These are phyloP conservation scores for Cordyceps tenuipes DNA, from an alignment of 2,329 filamentous ascomycete genomes.

Conservation along the genomic window DNA sequence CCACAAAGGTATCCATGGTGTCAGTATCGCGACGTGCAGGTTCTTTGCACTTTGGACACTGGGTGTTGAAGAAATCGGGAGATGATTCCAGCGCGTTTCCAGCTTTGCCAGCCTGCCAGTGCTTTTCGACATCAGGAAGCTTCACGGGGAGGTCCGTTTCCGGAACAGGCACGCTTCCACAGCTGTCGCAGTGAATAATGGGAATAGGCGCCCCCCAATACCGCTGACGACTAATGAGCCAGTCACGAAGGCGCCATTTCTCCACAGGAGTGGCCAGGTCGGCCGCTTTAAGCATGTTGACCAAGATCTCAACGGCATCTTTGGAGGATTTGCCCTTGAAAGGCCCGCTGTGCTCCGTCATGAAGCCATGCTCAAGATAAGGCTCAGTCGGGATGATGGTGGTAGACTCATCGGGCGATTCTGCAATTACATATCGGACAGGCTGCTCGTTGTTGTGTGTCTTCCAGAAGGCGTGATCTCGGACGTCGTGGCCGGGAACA, in stretches of 20 bases:
- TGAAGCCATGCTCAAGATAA: constrained; percentile 56
- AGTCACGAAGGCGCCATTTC: constrained; percentile 77
- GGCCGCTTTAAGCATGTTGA: constrained; percentile 46
- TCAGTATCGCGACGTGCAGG: constrained; percentile 77
- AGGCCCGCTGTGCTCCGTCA: constrained; percentile 57
- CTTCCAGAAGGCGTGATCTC: constrained; percentile 75
- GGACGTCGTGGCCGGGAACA: constrained; percentile 73
- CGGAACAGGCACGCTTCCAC: constrained; percentile 73
- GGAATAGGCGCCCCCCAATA: constrained; percentile 92
- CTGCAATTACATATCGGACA: constrained; percentile 54
- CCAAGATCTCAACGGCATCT: constrained; percentile 53
- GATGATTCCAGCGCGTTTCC: constrained; percentile 72
- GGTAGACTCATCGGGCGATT: constrained; percentile 40
- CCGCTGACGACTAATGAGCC: constrained; percentile 84
- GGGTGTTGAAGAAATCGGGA: constrained; percentile 64
- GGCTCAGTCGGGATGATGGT: constrained; percentile 41
- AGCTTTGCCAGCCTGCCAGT: constrained; percentile 59
- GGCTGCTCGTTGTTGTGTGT: constrained; percentile 54
- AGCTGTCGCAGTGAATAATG: constrained; percentile 70
- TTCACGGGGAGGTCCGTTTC: constrained; percentile 66
- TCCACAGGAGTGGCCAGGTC: constrained; percentile 54
- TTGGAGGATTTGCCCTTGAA: constrained; percentile 57
- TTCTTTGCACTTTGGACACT: constrained; percentile 64
- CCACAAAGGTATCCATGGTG: constrained; percentile 94
- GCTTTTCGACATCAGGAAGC: constrained; percentile 59